Evolutionary conservation across 352 stramenopile genomes (phyloP), one percentile per base, ranked within the genome.

Genomic region (Phytopythium mirpurense): DNA sequence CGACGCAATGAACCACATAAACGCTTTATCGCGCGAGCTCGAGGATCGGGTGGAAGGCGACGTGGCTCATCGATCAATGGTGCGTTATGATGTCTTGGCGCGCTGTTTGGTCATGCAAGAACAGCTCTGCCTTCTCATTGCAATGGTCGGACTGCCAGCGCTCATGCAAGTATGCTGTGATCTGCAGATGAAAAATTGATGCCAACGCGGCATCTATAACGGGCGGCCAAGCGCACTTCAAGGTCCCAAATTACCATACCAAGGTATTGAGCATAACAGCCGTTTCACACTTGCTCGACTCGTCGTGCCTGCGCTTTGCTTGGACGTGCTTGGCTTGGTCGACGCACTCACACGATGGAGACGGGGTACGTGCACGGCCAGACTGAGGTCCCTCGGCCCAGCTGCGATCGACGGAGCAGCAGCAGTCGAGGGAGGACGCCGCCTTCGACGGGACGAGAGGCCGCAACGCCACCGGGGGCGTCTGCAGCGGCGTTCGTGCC

Each of bases 1-100:
- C 4, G 72, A 86, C 16, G 57, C 83, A 2, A 68, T 84, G 47
- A 52, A 57, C 12, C 77, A 88, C 56, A 78, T 86, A 72, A 70
- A 54, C 46, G 51, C 66, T 21, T 38, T 88, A 51, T 75, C 63
- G 26, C 62, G 73, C 31, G 65, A 83, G 27, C 62, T 88, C 15
- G 77, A 83, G n/a, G 49, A 72, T 3, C 53, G 23, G 2, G 21
- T 51, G 21, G 24, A 34, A 21, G 5, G 3, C 5, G 23, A 26
- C 26, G 59, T 46, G n/a, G n/a, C 27, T 38, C 10, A 21, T 36
- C 9, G 4, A 2, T 31, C 15, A n/a, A 36, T 45, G 9, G 5
- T 9, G 29, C 5, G 29, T 9, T 32, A 32, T 32, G n/a, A n/a
- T n/a, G n/a, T n/a, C n/a, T n/a, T n/a, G n/a, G n/a, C n/a, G n/a